phyloP scores from a whole-genome alignment of 2,329 filamentous ascomycete genomes.

The Fusarium sp. region DNA sequence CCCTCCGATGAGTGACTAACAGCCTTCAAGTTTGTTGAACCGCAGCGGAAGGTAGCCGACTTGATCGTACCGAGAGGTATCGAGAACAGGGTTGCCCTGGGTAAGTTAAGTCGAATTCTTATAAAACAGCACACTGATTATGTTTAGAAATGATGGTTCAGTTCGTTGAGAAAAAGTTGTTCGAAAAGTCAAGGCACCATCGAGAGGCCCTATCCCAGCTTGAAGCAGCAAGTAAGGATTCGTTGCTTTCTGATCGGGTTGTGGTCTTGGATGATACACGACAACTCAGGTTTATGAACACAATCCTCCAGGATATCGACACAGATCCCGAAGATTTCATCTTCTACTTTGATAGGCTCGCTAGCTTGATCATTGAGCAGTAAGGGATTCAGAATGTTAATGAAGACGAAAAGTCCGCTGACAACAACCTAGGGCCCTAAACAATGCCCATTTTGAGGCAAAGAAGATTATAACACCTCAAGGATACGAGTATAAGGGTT shows the following conservation, averaged over 20 bases:
- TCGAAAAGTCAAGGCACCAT: slow-evolving; percentile 87
- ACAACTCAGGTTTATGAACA: slow-evolving; percentile 90
- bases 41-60: slow-evolving; percentile 91
- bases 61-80: slow-evolving; percentile 96
- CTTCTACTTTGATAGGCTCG: slow-evolving; percentile 94
- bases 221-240: slow-evolving; percentile 77
- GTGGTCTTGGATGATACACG: slow-evolving; percentile 80
- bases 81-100: slow-evolving; percentile 92
- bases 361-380: slow-evolving; percentile 86
- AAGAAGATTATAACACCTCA: slow-evolving; percentile 77
- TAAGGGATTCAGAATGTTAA: slow-evolving; percentile 52
- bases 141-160: slow-evolving; percentile 86
- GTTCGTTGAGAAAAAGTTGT: slow-evolving; percentile 88
- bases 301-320: slow-evolving; percentile 84
- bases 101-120: slow-evolving; percentile 57
- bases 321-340: slow-evolving; percentile 91
- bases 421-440: slow-evolving; percentile 71
- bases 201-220: slow-evolving; percentile 82
- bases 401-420: background rate
- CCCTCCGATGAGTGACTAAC: slow-evolving; percentile 20
- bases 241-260: slow-evolving; percentile 81
- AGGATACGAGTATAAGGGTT: slow-evolving; percentile 76
- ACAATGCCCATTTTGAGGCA: slow-evolving; percentile 78
- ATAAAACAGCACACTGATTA: slow-evolving; percentile 11
- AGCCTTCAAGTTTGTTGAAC: slow-evolving; percentile 79